phyloP scores from a whole-genome alignment of 495 filamentous ascomycete species.

The Aspergillus kassunensis region DNA sequence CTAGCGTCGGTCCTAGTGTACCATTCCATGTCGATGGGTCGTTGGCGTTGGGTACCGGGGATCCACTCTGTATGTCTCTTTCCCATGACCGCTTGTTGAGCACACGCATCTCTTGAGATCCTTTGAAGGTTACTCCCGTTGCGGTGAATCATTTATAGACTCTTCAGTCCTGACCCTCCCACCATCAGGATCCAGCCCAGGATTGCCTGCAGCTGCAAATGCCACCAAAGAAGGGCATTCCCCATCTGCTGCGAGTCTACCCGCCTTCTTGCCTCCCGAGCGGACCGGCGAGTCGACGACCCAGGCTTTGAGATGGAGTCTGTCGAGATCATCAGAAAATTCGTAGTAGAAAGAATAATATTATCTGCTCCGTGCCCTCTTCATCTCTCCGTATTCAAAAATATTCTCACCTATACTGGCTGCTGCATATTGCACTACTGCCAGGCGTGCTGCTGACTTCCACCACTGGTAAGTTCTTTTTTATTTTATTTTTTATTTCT shows the following conservation, averaged over 20 bases:
- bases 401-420: conserved; percentile 21
- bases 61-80: conserved; percentile 16
- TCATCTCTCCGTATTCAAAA: too few species aligned
- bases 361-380: conserved; percentile 2
- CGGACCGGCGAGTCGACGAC: conserved; percentile 27
- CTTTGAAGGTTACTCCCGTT: conserved; percentile 6
- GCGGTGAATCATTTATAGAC: conserved; percentile 1
- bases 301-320: conserved; percentile 14
- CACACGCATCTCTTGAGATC: not conserved
- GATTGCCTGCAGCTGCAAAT: not conserved
- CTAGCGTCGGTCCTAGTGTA: conserved; percentile 25
- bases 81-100: conserved; percentile 14
- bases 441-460: conserved; percentile 18
- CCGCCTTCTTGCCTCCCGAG: conserved; percentile 27
- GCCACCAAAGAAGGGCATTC: conserved; percentile 19
- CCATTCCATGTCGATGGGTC: conserved; percentile 42
- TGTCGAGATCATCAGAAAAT: not conserved
- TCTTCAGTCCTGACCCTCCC: not conserved
- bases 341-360: too few species aligned
- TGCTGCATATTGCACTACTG: conserved; percentile 17
- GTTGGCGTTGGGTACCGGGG: conserved; percentile 27
- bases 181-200: not conserved
- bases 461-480: conserved; percentile 13
- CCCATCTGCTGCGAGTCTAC: conserved; percentile 22
- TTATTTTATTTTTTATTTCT: conserved; percentile 4